A percentile compares a stretch with the other conserved stretches of the same genome.
These are phyloP conservation scores for Ophiostoma sp. DNA, from an alignment of 2,329 filamentous ascomycete genomes.

Conservation along the genomic window DNA sequence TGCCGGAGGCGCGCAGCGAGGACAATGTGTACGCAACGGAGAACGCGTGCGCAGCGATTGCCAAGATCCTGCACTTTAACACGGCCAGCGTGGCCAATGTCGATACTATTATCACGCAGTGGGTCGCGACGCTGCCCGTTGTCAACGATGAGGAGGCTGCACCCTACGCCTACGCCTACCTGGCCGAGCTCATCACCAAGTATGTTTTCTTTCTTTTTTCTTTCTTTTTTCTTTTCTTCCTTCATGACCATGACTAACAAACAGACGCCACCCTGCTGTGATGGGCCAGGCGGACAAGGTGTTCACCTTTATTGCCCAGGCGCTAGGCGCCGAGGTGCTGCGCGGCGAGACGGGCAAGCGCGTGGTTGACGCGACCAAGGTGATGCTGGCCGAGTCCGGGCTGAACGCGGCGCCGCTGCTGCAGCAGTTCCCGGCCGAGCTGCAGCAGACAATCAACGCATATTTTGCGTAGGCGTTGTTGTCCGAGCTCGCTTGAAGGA, in stretches of 20 bases:
- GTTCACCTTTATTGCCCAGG: constrained; percentile 80
- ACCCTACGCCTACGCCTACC: constrained; percentile 89
- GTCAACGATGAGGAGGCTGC: constrained; percentile 95
- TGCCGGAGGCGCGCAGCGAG: constrained; percentile 76
- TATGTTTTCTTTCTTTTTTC: constrained; percentile 51
- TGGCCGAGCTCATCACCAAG: constrained; percentile 89
- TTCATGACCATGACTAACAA: neutral
- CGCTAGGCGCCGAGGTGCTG: constrained; percentile 83
- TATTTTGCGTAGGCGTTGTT: constrained; percentile 52
- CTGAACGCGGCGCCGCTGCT: constrained; percentile 73
- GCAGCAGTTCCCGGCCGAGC: constrained; percentile 68
- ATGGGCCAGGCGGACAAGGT: constrained; percentile 71
- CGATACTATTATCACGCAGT: constrained; percentile 72
- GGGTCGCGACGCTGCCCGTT: constrained; percentile 87
- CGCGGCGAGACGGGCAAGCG: constrained; percentile 75
- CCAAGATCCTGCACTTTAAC: constrained; percentile 94
- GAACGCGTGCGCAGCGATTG: constrained; percentile 92
- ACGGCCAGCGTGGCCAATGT: constrained; percentile 67
- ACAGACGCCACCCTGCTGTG: constrained; percentile 79
- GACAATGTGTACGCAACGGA: constrained; percentile 97
- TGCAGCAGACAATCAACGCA: constrained; percentile 71
- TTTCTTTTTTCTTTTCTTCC: neutral
- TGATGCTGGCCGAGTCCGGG: constrained; percentile 66
- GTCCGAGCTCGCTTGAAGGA: neutral
- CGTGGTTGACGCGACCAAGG: constrained; percentile 72